These are phyloP conservation scores for Lineolata rhizophorae DNA, from an alignment of 495 filamentous ascomycete species.

Conservation along the genomic window DNA sequence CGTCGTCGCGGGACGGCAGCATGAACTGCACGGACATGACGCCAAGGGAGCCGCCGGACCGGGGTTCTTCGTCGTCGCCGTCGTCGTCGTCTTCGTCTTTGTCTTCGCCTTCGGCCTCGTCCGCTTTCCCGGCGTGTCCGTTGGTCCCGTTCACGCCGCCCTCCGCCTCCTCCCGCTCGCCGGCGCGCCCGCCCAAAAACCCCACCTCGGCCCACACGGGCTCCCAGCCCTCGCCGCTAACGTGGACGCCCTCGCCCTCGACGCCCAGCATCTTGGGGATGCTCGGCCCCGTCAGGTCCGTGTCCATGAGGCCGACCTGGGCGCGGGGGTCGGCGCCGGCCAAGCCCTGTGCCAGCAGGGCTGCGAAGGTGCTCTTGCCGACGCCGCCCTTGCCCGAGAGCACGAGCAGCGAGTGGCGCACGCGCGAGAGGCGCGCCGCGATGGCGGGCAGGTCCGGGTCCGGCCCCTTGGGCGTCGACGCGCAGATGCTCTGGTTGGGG, in stretches of 20 bases:
- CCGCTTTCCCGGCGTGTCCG: no score
- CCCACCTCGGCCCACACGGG: constrained; percentile 93
- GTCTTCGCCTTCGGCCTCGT: no score
- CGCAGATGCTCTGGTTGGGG: constrained; percentile 89
- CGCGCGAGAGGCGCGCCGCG: constrained; percentile 52
- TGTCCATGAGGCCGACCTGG: constrained; percentile 85
- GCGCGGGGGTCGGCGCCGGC: constrained; percentile 18
- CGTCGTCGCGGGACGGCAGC: constrained; percentile 67
- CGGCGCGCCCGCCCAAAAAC: no score
- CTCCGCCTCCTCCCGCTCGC: no score
- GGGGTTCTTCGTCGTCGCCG: no score
- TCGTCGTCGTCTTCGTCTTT: no score
- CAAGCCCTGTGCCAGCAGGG: constrained; percentile 69
- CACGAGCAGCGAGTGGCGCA: constrained; percentile 79
- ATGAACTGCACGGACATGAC: constrained; percentile 98
- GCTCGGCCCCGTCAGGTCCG: constrained; percentile 82
- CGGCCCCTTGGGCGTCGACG: constrained; percentile 81
- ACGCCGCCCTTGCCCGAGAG: constrained; percentile 92
- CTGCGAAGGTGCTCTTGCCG: constrained; percentile 81
- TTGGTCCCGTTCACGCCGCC: no score
- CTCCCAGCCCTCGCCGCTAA: constrained; percentile 63
- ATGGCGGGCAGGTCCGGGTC: constrained; percentile 87
- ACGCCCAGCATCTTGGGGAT: constrained; percentile 99
- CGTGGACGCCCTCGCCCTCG: constrained; percentile 75
- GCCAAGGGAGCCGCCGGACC: constrained; percentile 68